Evolutionary conservation across 768 basidiomycete genomes (phyloP), one percentile per base, ranked within the genome.

Genomic region (Tylopilus subfusipes): DNA sequence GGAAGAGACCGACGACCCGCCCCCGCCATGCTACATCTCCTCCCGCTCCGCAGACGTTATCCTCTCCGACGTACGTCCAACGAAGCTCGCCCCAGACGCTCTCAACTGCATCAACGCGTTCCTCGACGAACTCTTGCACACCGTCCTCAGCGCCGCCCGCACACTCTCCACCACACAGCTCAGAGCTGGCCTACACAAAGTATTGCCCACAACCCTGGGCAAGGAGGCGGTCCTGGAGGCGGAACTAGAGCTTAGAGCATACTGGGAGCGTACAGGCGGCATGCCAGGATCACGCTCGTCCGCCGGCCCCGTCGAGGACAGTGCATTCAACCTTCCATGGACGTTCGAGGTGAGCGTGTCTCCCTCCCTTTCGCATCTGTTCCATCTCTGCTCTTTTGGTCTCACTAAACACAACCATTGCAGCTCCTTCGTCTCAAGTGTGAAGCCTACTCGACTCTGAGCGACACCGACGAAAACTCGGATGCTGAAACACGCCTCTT

Each of bases 221-320:
- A 93, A 97, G 73, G 90, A 94, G 67, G 93, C 93, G 3, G 76
- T 96, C 18, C 75, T 94, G 46, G 95, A 98, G 72, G 95, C 95
- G 0, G 95, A 98, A 66, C 78, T 98, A 40, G 95, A 97, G 69
- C 70, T 97, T 43, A 80, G 91, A 64, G 91, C 91, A 9, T 94
- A 94, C 75, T 88, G 86, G 82, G 91, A 92, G 61, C 80, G 85
- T 52, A 90, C 84, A 12, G 65, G 72, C 40, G 73, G 78, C 44
- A 64, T 71, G 48, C 65, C 67, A 34, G 60, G 64, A 34, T 60
- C 65, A 22, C 63, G 68, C 30, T 47, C 66, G 25, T 67, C 68
- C 22, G 52, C 50, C 21, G 71, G 68, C 2, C 59, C 68, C 25
- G 62, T 73, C 36, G 82, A 82, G 48, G 80, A 83, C 58, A 79